Conservation (phyloP, 73 alveolate species). For the Paramecium tetraurelia region DNA sequence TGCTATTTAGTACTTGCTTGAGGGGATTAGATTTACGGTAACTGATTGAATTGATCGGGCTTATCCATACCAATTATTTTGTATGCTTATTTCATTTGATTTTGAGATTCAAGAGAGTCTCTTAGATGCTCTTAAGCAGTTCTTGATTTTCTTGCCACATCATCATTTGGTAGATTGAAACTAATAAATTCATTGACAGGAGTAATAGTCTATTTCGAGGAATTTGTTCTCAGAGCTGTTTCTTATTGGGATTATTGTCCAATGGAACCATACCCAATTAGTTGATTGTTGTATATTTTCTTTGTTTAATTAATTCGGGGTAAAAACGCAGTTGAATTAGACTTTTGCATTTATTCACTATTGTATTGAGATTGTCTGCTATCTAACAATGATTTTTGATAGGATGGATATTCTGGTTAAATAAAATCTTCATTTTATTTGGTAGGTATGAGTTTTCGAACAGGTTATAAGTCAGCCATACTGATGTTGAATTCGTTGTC, state of each 20-base stretch:
- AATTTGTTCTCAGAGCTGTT: not conserved
- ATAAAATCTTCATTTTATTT: not conserved
- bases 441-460: not conserved
- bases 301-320: not conserved
- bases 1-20: not conserved
- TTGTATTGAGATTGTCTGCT: not conserved
- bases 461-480: not conserved
- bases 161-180: not conserved
- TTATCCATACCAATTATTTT: not conserved
- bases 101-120: not conserved
- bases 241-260: not conserved
- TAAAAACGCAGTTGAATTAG: constrained; percentile 5
- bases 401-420: not conserved
- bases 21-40: not conserved
- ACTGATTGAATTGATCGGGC: not conserved
- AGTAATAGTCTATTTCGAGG: not conserved
- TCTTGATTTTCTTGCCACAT: not conserved
- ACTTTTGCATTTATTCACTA: not conserved
- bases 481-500: not conserved
- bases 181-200: constrained; percentile 10
- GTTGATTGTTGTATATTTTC: not conserved
- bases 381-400: constrained; percentile 4
- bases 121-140: not conserved
- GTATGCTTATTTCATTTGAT: not conserved
- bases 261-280: not conserved